phyloP scores from a whole-genome alignment of 306 rosid genomes.

The Ceratonia siliqua region DNA sequence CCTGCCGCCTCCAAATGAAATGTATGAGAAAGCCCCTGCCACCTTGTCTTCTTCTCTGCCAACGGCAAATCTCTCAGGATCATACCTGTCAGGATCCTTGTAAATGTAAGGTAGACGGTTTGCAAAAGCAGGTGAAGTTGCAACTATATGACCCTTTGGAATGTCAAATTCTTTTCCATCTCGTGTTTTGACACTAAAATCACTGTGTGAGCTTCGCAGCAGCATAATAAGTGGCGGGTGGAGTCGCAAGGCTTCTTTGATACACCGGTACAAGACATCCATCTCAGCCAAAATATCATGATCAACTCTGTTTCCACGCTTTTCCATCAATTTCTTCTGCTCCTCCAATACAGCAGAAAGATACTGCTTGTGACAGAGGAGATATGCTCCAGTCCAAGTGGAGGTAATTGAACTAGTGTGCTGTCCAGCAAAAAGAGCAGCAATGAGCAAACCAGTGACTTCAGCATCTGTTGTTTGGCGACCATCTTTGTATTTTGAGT shows the following conservation, averaged over 20 bases:
- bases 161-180: slow-evolving; percentile 62
- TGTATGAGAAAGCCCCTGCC: slow-evolving; percentile 62
- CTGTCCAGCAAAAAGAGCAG: slow-evolving; percentile 71
- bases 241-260: slow-evolving; percentile 66
- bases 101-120: slow-evolving; percentile 59
- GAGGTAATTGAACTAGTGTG: slow-evolving; percentile 73
- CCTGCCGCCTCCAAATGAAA: slow-evolving; percentile 69
- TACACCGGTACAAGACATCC: slow-evolving; percentile 57
- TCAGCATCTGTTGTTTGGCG: slow-evolving; percentile 55
- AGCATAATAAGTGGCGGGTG: slow-evolving; percentile 66
- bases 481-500: slow-evolving; percentile 65
- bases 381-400: slow-evolving; percentile 71
- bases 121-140: slow-evolving; percentile 66
- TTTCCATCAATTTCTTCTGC: slow-evolving; percentile 48
- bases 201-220: slow-evolving; percentile 57
- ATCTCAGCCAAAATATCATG: slow-evolving; percentile 67
- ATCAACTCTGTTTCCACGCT: slow-evolving; percentile 57
- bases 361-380: slow-evolving; percentile 51
- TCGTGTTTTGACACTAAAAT: slow-evolving; percentile 52
- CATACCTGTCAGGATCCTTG: slow-evolving; percentile 58
- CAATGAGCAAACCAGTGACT: slow-evolving; percentile 66
- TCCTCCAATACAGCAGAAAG: slow-evolving; percentile 53
- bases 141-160: slow-evolving; percentile 66
- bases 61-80: slow-evolving; percentile 55
- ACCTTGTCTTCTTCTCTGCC: slow-evolving; percentile 70